Base-by-base conservation (phyloP, 1,284 basidiomycete genomes). In the Cryptococcus sp. region DNA sequence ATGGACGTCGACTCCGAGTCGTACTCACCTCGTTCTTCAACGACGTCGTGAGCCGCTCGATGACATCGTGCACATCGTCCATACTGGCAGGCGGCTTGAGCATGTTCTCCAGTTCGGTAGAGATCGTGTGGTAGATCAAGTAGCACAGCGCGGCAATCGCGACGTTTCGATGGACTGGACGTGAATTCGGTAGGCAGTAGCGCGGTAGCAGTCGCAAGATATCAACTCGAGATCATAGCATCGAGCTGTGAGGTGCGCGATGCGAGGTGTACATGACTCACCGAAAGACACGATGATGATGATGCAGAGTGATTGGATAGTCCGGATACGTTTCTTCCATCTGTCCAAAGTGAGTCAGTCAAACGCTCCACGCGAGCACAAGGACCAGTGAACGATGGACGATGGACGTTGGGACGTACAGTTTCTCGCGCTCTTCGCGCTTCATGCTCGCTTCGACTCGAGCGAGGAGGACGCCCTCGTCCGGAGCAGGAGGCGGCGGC, bases 301-400 rank as follows among this genome's bases (percentile, higher is more conserved):
- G 11, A 65, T 52, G 40, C 65, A 69, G 39, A 74, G 47, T 27
- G 61, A 50, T 54, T 74, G 68, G n/a, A 74, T 62, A 10, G 58
- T 56, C 20, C 61, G 50, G 19, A 72, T 69, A 17, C 72, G 53
- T 47, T 69, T 69, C 51, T 68, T 69, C 72, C 72, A 74, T 58
- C 69, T 67, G 55, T 19, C 35, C 7, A 50, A 20, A 3, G 25
- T 3, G 25, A 25, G 25, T 25, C 25, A 25, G 25, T 25, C 25
- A 25, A 25, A 3, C 6, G 15, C 25, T 39, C 5, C 49, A 50
- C 17, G 31, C 17, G 15, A 22, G n/a, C 10, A 44, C 17, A 15
- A 16, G 17, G 27, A 23, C 16, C 48, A 17, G 27, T 25, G 23
- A 35, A n/a, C 16, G 22, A 25, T n/a, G 35, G 16, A 50, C 48